Percentiles rank a stretch among this genome's conserved stretches.
These are phyloP conservation scores for Nicotiana sylvestris DNA, from an alignment of 257 asterid genomes.

Conservation along the genomic window DNA sequence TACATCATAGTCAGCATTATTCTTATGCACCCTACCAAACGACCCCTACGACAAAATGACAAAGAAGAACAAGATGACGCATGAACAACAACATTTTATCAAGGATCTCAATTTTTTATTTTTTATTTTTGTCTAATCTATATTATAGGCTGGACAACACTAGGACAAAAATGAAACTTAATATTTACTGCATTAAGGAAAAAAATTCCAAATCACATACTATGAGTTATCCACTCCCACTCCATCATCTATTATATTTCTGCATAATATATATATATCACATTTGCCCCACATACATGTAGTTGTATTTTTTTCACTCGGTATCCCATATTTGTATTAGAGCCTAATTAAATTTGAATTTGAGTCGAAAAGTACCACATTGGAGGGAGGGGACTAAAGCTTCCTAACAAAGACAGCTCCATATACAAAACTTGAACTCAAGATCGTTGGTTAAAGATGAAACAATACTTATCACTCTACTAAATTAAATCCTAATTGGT, in stretches of 20 bases:
- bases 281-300: background rate
- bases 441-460: too few relatives aligned
- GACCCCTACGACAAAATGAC: background rate
- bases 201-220: background rate
- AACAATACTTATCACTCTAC: too few relatives aligned
- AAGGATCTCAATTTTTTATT: background rate
- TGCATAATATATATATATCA: background rate
- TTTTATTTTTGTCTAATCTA: background rate
- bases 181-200: background rate
- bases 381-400: too few relatives aligned
- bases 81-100: background rate
- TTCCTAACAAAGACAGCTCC: too few relatives aligned
- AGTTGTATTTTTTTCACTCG: too few relatives aligned
- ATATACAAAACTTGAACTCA: too few relatives aligned
- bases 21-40: too few relatives aligned
- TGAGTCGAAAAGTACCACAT: too few relatives aligned
- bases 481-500: too few relatives aligned
- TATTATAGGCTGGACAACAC: background rate
- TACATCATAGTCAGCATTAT: too few relatives aligned
- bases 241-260: background rate
- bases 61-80: slow-evolving; percentile 6
- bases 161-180: background rate
- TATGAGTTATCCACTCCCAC: background rate
- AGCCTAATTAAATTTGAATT: too few relatives aligned
- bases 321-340: too few relatives aligned